Base-by-base conservation (phyloP, 2,329 filamentous ascomycete species). In the Cercospora citrullina region DNA sequence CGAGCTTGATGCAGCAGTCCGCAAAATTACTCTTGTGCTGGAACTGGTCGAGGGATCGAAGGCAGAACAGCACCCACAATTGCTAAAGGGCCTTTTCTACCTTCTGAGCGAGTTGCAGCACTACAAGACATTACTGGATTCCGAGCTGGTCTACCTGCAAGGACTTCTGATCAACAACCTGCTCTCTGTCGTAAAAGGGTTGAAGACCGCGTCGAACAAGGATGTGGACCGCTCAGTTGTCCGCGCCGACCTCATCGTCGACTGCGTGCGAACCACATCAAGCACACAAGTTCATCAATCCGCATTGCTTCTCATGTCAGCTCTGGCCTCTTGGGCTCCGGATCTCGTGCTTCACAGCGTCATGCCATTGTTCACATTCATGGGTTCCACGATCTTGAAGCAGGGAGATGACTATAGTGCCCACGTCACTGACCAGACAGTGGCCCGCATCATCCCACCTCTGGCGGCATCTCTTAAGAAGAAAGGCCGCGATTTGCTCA, bases 321-420 rank as follows among this genome's bases (percentile, higher is more conserved):
- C 89, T 66, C 84, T 99, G 48, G 94, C 95, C 23, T 90, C 90
- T 45, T 91, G 94, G 72, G 92, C 93, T 0, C 95, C 96, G 0
- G 94, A 97, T 78, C 83, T 96, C 59, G 92, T 99, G 3, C 85
- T 99, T 66, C 94, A 99, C 80, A 97, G 93, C 74, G 92, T 99
- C 64, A 99, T 99, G 95, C 95, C 95, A 12, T 94, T 99, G 63
- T 99, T 99, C 81, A 98, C 95, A 0, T 97, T 98, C 78, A 97
- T 98, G 90, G 93, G 94, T 51, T 91, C 90, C 53, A 97, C 92
- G 3, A 90, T 97, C 21, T 86, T 99, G 60, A 90, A 92, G 60
- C 94, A 97, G 81, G 93, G 92, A 74, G 96, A 99, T 75, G 94
- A 98, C 74, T 98, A 97, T 81, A 98, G 95, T 23, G 93, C 94